phyloP scores from a whole-genome alignment of 1,284 basidiomycete species.

The Apiotrichum brassicae region DNA sequence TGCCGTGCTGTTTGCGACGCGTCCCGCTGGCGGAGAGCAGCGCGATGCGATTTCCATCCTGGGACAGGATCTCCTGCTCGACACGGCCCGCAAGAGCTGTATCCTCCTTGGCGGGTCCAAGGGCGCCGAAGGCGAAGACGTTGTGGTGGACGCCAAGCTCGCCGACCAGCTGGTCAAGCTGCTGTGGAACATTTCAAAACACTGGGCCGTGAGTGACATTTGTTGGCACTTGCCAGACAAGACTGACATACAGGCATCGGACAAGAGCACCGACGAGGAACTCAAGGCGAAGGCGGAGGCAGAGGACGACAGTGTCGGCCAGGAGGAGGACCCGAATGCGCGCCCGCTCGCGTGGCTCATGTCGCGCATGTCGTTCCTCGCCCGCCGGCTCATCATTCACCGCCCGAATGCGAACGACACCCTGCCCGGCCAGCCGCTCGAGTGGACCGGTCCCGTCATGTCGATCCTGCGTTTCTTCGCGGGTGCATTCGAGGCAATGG shows the following conservation, averaged over 20 bases:
- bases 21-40: neutral
- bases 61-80: conserved; percentile 54
- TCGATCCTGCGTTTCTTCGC: conserved; percentile 90
- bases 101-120: conserved; percentile 67
- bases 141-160: conserved; percentile 62
- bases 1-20: conserved; percentile 59
- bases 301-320: conserved; percentile 37
- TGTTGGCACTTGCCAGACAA: too few relatives aligned
- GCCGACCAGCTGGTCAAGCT: conserved; percentile 89
- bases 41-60: neutral
- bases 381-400: conserved; percentile 50
- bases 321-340: conserved; percentile 29
- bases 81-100: conserved; percentile 68
- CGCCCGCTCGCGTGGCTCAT: conserved; percentile 86
- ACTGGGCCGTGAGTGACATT: too few relatives aligned
- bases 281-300: conserved; percentile 35
- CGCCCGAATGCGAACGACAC: conserved; percentile 42
- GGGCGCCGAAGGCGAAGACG: conserved; percentile 25
- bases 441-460: conserved; percentile 73
- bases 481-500: conserved; percentile 72
- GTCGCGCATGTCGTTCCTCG: conserved; percentile 85
- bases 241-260: too few relatives aligned
- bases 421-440: conserved; percentile 47
- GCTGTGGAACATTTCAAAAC: conserved; percentile 81
- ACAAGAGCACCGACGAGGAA: conserved; percentile 35